Evolutionary conservation across 2,329 filamentous ascomycete species (phyloP), one percentile per base, ranked within the genome.

Genomic region (Hypoxylon sp.): DNA sequence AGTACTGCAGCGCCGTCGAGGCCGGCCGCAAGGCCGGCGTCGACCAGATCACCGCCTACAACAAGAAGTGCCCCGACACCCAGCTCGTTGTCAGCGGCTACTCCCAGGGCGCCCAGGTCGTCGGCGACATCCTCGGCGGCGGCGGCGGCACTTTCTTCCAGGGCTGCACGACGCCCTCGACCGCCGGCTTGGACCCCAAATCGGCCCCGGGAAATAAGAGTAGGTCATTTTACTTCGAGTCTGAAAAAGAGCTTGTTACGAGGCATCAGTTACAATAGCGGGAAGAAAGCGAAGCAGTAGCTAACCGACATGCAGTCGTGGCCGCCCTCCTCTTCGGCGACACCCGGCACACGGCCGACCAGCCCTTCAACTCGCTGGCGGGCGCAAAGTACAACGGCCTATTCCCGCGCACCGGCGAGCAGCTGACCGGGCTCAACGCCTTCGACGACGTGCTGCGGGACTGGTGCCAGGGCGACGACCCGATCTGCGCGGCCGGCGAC

Each of bases 31-130:
- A 58, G 33, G 74, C 74, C 45, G 75, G 75, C 3, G 58, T 72
- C 23, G 46, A 55, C 11, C 74, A 79, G 64, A 76, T 80, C 58
- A 70, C 68, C 5, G 72, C 70, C 0, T 79, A 79, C 63, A 72
- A 72, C 62, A 65, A 72, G 61, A 67, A 68, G 13, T 80, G 77
- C 53, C 77, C 77, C 13, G 59, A 75, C 31, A 58, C 75, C 18
- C 76, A 73, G 57, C 70, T 79, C 10, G 75, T 79, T 5, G 48
- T 79, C 24, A 75, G 73, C 56, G 77, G 77, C 0, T 79, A 77
- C 60, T 76, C 73, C 1, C 74, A 79, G 56, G 77, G 77, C 42
- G 72, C 68, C 1, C 74, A 77, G 2, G 69, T 79, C 10, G 60
- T 75, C 15, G 69, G 74, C 38, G 75, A 75, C 56, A 68, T 77